These are phyloP conservation scores for Boletus huronensis DNA, from an alignment of 768 basidiomycete genomes.

Conservation along the genomic window DNA sequence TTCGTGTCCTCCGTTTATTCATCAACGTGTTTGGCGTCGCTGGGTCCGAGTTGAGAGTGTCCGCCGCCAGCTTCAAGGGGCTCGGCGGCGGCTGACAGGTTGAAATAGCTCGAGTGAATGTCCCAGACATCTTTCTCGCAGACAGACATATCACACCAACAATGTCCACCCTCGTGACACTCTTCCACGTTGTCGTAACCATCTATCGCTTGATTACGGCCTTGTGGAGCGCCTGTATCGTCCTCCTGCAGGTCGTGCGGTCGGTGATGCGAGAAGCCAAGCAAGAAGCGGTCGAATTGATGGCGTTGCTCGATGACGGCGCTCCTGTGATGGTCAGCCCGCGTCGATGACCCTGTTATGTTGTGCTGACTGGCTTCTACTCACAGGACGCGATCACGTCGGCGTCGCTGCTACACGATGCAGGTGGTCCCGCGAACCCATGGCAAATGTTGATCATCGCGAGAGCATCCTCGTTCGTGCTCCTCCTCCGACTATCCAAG, in stretches of 20 bases:
- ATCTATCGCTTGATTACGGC: not conserved
- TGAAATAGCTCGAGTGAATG: too few species aligned
- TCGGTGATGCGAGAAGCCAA: slow-evolving; percentile 11
- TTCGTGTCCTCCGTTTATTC: not conserved
- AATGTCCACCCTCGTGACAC: slow-evolving; percentile 2
- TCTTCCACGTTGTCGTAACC: slow-evolving; percentile 5
- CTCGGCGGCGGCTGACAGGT: slow-evolving; percentile 5
- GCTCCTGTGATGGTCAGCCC: slow-evolving; percentile 10
- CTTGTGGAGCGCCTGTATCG: slow-evolving; percentile 14
- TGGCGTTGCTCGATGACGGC: slow-evolving; percentile 10
- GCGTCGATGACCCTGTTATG: not conserved
- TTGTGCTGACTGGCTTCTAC: not conserved
- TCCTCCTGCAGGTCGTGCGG: slow-evolving; percentile 10
- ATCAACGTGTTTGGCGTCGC: not conserved
- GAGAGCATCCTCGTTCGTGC: slow-evolving; percentile 16
- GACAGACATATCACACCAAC: not conserved
- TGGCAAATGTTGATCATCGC: slow-evolving; percentile 23
- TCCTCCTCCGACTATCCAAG: slow-evolving; percentile 18
- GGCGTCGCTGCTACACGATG: not conserved
- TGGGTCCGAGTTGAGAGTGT: not conserved
- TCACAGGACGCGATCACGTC: slow-evolving; percentile 7
- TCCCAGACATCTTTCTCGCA: not conserved
- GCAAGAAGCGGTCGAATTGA: slow-evolving; percentile 16
- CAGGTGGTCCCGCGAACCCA: not conserved
- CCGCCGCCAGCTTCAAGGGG: not conserved